These are phyloP conservation scores for Boletus vinaceobasis DNA, from an alignment of 768 basidiomycete genomes.

Conservation along the genomic window DNA sequence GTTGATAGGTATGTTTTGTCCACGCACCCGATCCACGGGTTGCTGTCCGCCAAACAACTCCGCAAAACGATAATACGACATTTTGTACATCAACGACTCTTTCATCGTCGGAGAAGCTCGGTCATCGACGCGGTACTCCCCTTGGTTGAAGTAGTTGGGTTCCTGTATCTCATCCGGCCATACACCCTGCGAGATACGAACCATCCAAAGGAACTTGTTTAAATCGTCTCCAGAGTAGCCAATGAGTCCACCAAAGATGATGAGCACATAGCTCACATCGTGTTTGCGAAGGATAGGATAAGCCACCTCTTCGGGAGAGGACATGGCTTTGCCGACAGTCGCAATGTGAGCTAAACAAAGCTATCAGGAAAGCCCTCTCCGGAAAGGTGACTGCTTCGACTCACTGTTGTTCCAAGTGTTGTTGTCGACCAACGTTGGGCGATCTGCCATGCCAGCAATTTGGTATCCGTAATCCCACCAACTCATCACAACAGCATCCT, in stretches of 20 bases:
- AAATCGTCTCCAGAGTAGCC: slow-evolving; percentile 99
- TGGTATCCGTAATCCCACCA: slow-evolving; percentile 99
- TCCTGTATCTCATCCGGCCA: slow-evolving; percentile 99
- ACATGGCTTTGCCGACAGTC: slow-evolving; percentile 98
- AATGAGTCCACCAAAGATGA: slow-evolving; percentile 95
- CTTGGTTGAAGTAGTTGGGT: slow-evolving; percentile 88
- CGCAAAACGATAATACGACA: slow-evolving; percentile 95
- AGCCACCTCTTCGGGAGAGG: slow-evolving; percentile 87
- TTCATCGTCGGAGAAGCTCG: slow-evolving; percentile 83
- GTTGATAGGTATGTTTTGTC: slow-evolving; percentile 71
- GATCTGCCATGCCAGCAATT: slow-evolving; percentile 98
- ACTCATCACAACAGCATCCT: slow-evolving; percentile 93
- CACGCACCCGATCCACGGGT: slow-evolving; percentile 83
- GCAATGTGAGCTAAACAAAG: slow-evolving; percentile 80
- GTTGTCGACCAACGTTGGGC: slow-evolving; percentile 95
- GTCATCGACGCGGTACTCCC: slow-evolving; percentile 93
- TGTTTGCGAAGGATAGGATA: slow-evolving; percentile 97
- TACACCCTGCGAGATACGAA: slow-evolving; percentile 89
- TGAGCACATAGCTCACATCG: slow-evolving; percentile 94
- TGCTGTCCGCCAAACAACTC: slow-evolving; percentile 81
- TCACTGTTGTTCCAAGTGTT: slow-evolving; percentile 99
- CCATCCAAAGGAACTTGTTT: slow-evolving; percentile 99
- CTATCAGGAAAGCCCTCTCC: slow-evolving; percentile 4
- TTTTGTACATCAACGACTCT: slow-evolving; percentile 98
- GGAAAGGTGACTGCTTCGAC: slow-evolving; percentile 28